Evolutionary conservation across 176 grass and related monocot species (phyloP), one percentile per base, ranked within the genome.

Genomic region (Cenchrus purpureus): DNA sequence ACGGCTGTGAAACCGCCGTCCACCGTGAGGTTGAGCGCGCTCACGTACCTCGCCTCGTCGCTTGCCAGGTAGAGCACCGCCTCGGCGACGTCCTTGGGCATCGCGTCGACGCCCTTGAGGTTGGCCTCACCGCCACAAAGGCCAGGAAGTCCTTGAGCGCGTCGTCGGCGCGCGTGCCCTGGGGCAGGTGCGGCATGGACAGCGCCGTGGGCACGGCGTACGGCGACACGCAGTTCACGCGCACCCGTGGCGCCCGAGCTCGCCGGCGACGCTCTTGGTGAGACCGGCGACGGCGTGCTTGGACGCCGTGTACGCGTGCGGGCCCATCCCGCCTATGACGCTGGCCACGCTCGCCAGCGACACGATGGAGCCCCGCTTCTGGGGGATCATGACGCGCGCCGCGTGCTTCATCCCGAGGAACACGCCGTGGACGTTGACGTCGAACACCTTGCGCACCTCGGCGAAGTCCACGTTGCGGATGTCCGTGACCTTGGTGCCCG

Each of bases 341-440:
- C 87, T 89, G 22, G 92, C 71, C 14, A 91, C 87, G 2, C 95
- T 95, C 2, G 80, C 91, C 32, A 95, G 20, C 4, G 89, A 98
- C 56, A 98, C 76, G 67, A 98, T 95, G 32, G 89, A 93, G 1
- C 95, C 92, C 51, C 80, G 88, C 16, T 29, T 73, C 15, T 12
- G 56, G 1, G 95, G 95, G 73, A 98, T 92, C 93, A 98, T 98
- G 59, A 82, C 12, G n/a, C 93, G 81, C 10, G 89, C 87, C 11
- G 96, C 96, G 32, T 98, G 96, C 59, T 98, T 98, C 93, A 95
- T 95, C 57, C 96, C 96, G 0, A 89, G 86, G 19, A 98, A 89
- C n/a, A 91, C 88, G 10, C 93, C 93, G 55, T 90, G 71, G 46
- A 95, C 87, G 55, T 98, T 98, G 79, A 95, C 50, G 73, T 94